Percentiles rank a stretch among this genome's conserved stretches.
phyloP scores from a whole-genome alignment of 2,329 filamentous ascomycete genomes.

The Rhinocladiella mackenziei region DNA sequence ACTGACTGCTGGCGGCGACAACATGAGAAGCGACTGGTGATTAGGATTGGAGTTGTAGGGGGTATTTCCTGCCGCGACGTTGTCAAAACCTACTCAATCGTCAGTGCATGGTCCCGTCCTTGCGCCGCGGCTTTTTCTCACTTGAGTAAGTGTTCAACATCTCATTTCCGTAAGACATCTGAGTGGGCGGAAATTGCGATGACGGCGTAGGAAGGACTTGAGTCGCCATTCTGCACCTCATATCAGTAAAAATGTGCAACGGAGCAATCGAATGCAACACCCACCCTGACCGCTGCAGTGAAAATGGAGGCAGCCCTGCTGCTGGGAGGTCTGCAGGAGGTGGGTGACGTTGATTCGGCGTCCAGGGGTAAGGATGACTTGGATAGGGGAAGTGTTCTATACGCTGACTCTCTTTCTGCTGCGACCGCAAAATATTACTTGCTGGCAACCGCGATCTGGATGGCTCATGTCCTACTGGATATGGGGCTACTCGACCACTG shows the following conservation, averaged over 20 bases:
- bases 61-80: constrained; percentile 5
- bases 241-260: constrained; percentile 10
- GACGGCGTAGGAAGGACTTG: constrained; percentile 19
- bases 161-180: constrained; percentile 17
- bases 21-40: constrained; percentile 16
- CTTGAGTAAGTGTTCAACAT: constrained; percentile 12
- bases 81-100: constrained; percentile 10
- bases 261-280: too few species aligned
- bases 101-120: constrained; percentile 6
- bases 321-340: constrained; percentile 5
- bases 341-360: constrained; percentile 2
- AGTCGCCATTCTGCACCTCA: constrained; percentile 22
- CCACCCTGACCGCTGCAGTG: constrained; percentile 19
- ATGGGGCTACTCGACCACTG: constrained; percentile 5
- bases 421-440: constrained; percentile 9
- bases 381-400: constrained; percentile 6
- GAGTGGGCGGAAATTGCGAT: constrained; percentile 10
- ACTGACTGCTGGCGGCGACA: constrained; percentile 10
- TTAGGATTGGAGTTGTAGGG: constrained; percentile 11
- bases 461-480: constrained; percentile 11
- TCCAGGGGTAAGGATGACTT: constrained; percentile 13
- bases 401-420: constrained; percentile 8
- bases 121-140: background rate
- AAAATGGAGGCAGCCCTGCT: constrained; percentile 7
- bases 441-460: constrained; percentile 2